phyloP scores from a whole-genome alignment of 2,329 filamentous ascomycete genomes.

The Xylaria digitata region DNA sequence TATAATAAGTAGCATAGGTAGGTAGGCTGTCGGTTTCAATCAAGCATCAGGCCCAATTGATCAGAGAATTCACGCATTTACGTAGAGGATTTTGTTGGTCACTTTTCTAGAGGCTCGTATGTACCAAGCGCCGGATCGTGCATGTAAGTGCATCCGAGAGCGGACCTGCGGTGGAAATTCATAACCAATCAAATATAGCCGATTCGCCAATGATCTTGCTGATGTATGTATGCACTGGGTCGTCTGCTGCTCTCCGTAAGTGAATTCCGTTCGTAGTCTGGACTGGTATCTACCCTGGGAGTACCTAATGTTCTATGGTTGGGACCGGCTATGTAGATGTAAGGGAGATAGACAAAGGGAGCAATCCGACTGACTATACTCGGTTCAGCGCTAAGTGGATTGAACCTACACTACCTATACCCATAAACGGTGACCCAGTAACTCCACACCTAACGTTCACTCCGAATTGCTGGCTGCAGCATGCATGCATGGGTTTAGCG shows the following conservation, averaged over 20 bases:
- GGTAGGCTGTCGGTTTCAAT: too few relatives aligned
- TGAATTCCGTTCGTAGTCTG: conserved; percentile 11
- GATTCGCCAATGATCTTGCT: neutral
- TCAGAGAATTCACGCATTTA: neutral
- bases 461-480: conserved; percentile 27
- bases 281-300: conserved; percentile 17
- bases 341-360: neutral
- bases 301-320: conserved; percentile 1
- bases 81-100: conserved; percentile 2
- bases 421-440: too few relatives aligned
- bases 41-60: neutral
- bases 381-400: neutral
- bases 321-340: conserved; percentile 2
- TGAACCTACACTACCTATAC: neutral
- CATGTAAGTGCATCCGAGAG: conserved; percentile 34
- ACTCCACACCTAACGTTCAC: conserved; percentile 6
- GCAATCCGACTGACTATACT: neutral
- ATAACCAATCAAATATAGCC: conserved; percentile 15
- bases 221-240: conserved; percentile 8
- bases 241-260: conserved; percentile 29
- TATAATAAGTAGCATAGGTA: neutral
- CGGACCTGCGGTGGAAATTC: conserved; percentile 10
- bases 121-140: neutral
- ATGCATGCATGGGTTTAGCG: conserved; percentile 11
- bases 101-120: neutral